A percentile compares a stretch with the other conserved stretches of the same genome.
Evolutionary conservation across 164 flowering plant genomes (phyloP).

Genomic region (Berberis thunbergii): DNA sequence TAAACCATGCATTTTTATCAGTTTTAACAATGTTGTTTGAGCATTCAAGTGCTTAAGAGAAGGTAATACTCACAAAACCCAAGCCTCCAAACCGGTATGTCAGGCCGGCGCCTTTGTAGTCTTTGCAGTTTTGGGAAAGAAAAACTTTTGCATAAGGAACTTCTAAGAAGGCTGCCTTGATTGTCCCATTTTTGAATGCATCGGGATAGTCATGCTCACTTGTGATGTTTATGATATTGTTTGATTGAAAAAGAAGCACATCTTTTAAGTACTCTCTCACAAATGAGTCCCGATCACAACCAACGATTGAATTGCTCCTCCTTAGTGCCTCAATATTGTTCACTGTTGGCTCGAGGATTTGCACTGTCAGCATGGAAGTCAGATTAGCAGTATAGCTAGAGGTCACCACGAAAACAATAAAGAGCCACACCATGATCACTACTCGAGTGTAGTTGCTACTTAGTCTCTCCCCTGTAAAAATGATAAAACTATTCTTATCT

Average conservation of each 20-base stretch:
- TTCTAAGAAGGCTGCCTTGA: constrained; percentile 36
- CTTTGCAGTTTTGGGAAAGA: constrained; percentile 24
- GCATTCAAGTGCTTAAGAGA: no score
- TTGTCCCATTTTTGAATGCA: constrained; percentile 18
- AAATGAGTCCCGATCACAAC: constrained; percentile 42
- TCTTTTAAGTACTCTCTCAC: constrained; percentile 21
- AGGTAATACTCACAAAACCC: constrained; percentile 20
- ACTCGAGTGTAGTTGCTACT: constrained; percentile 24
- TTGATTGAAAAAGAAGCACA: constrained; percentile 16
- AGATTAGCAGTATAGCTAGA: constrained; percentile 14
- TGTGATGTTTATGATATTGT: constrained; percentile 19
- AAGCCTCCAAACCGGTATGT: constrained; percentile 22
- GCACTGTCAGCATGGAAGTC: not conserved
- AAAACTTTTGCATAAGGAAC: constrained; percentile 32
- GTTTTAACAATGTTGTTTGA: no score
- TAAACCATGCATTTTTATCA: not conserved
- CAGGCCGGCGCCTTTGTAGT: constrained; percentile 15
- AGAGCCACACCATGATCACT: constrained; percentile 40
- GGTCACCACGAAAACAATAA: constrained; percentile 29
- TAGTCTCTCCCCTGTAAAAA: constrained; percentile 31
- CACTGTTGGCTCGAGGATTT: constrained; percentile 24
- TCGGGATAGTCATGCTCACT: constrained; percentile 11
- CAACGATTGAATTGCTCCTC: constrained; percentile 20
- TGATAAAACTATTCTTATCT: not conserved
- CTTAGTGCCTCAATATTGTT: constrained; percentile 20